These are phyloP conservation scores for Selaginella tamariscina DNA, from an alignment of 75 land plant genomes.

Conservation along the genomic window DNA sequence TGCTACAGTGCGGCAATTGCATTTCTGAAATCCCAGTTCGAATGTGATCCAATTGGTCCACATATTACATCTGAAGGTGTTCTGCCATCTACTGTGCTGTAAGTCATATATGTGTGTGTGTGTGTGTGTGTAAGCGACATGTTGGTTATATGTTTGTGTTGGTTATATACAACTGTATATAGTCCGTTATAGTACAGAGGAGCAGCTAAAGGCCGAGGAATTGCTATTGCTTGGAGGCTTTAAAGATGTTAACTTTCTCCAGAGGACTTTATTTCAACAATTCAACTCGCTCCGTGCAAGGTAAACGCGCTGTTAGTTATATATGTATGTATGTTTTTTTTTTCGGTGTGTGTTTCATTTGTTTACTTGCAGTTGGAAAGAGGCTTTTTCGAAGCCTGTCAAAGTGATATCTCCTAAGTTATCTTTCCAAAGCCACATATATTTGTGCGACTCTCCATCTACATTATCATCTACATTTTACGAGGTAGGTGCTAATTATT, in stretches of 20 bases:
- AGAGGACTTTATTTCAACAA: constrained; percentile 52
- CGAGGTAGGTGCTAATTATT: neutral
- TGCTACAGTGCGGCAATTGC: constrained; percentile 64
- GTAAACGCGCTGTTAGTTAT: constrained; percentile 33
- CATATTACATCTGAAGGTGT: constrained; percentile 35
- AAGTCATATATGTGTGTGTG: constrained; percentile 20
- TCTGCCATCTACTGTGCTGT: constrained; percentile 35
- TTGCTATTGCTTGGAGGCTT: constrained; percentile 74
- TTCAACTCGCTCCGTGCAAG: constrained; percentile 46
- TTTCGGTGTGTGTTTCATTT: neutral
- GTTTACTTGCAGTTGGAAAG: constrained; percentile 44
- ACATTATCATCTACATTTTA: neutral
- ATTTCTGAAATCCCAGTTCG: constrained; percentile 69
- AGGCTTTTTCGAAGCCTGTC: constrained; percentile 64
- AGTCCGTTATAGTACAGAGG: constrained; percentile 35
- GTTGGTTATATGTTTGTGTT: neutral
- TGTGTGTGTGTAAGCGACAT: neutral
- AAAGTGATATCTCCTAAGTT: constrained; percentile 53
- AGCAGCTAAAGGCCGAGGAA: constrained; percentile 43
- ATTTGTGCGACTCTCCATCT: constrained; percentile 24
- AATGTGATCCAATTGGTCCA: constrained; percentile 57
- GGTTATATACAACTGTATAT: neutral
- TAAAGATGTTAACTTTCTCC: constrained; percentile 51
- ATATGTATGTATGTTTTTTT: too few species aligned
- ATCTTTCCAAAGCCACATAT: constrained; percentile 34